Conservation (phyloP, 169 alveolate species). For the Cyclospora cayetanensis region DNA sequence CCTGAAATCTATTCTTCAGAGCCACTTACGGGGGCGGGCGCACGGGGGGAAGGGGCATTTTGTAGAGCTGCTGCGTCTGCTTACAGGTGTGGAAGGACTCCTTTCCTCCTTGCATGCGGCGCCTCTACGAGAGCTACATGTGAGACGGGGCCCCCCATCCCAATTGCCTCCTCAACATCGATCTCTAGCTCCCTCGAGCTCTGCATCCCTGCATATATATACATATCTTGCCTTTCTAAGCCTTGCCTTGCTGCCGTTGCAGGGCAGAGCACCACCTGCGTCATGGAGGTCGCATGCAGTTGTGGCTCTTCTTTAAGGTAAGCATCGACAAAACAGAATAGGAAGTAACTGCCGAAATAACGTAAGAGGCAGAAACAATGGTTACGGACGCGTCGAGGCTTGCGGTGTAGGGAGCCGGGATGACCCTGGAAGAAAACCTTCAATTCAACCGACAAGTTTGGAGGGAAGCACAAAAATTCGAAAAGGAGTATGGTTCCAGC, state of each 20-base stretch:
- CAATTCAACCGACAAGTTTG: conserved; percentile 86
- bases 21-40: background rate
- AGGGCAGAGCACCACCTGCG: conserved; percentile 84
- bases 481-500: conserved; percentile 79
- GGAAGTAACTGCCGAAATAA: background rate
- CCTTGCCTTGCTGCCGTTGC: background rate
- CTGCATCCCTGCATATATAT: background rate
- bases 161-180: background rate
- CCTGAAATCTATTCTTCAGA: background rate
- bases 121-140: conserved; percentile 84
- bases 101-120: conserved; percentile 94
- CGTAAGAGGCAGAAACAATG: background rate
- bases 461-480: conserved; percentile 87
- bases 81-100: conserved; percentile 81
- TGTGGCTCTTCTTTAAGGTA: conserved; percentile 89
- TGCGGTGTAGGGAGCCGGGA: conserved; percentile 85
- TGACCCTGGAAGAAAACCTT: conserved; percentile 89
- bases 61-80: background rate
- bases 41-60: background rate
- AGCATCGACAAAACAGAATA: background rate
- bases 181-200: background rate
- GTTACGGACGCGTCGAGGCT: background rate
- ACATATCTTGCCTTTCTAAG: background rate
- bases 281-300: conserved; percentile 90
- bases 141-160: conserved; percentile 32